Evolutionary conservation across 2,329 filamentous ascomycete genomes (phyloP).

Genomic region (Stachybotrys elegans): DNA sequence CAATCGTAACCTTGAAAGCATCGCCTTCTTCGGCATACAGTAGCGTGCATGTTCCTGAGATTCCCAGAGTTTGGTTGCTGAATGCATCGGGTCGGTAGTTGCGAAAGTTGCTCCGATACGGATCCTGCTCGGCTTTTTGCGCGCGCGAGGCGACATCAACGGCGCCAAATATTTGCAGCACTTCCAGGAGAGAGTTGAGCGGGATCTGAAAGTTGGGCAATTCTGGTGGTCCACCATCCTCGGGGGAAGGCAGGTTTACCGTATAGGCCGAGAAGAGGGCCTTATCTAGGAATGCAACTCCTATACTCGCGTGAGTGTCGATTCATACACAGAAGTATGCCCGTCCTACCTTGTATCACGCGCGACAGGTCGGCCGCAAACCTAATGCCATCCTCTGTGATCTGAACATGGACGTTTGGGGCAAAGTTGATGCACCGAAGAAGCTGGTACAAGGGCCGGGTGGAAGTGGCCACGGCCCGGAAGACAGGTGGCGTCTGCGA

Average conservation of each 20-base stretch:
- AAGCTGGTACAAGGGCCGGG: conserved; percentile 65
- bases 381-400: conserved; percentile 78
- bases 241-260: conserved; percentile 47
- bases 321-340: conserved; percentile 3
- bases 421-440: conserved; percentile 55
- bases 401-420: conserved; percentile 59
- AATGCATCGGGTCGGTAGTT: conserved; percentile 70
- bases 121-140: conserved; percentile 53
- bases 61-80: conserved; percentile 74
- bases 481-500: conserved; percentile 51
- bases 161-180: conserved; percentile 91
- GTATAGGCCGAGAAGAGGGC: conserved; percentile 82
- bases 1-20: conserved; percentile 77
- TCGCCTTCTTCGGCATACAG: conserved; percentile 70
- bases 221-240: conserved; percentile 33
- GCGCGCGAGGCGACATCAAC: conserved; percentile 59
- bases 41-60: conserved; percentile 81
- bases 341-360: conserved; percentile 74
- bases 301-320: conserved; percentile 14
- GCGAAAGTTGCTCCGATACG: conserved; percentile 56
- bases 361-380: conserved; percentile 85
- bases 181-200: conserved; percentile 81
- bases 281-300: conserved; percentile 75
- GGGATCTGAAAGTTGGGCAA: conserved; percentile 81
- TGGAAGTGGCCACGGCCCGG: conserved; percentile 71